These are phyloP conservation scores for Trametes meyenii DNA, from an alignment of 768 basidiomycete genomes.

Conservation along the genomic window DNA sequence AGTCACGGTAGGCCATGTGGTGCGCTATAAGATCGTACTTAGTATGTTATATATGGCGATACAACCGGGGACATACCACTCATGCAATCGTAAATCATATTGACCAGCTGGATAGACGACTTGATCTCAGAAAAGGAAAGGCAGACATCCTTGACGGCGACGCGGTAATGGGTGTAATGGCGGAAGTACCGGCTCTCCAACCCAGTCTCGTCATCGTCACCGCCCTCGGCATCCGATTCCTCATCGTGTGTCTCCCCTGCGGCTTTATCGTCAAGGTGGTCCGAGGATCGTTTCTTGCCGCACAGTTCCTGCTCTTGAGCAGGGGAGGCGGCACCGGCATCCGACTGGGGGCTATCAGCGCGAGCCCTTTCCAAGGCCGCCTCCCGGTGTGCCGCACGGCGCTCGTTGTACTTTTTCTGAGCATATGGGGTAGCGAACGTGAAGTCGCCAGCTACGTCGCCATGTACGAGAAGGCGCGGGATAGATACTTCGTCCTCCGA, in stretches of 20 bases:
- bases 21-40: background rate
- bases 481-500: background rate
- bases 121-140: background rate
- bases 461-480: slow-evolving; percentile 8
- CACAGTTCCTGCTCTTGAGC: no score
- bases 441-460: background rate
- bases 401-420: background rate
- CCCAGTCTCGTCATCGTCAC: no score
- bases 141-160: slow-evolving; percentile 16
- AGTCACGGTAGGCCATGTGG: background rate
- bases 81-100: background rate
- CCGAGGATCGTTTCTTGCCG: background rate
- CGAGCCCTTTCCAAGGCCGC: background rate
- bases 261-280: background rate
- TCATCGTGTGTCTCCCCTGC: background rate
- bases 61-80: background rate
- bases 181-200: no score
- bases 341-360: no score
- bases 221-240: background rate
- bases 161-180: slow-evolving; percentile 12
- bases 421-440: background rate
- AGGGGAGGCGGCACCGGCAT: background rate
- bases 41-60: background rate
- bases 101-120: background rate
- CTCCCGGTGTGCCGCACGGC: background rate